Base-by-base conservation (phyloP, 257 asterid species). In the Leonotis leonurus region DNA sequence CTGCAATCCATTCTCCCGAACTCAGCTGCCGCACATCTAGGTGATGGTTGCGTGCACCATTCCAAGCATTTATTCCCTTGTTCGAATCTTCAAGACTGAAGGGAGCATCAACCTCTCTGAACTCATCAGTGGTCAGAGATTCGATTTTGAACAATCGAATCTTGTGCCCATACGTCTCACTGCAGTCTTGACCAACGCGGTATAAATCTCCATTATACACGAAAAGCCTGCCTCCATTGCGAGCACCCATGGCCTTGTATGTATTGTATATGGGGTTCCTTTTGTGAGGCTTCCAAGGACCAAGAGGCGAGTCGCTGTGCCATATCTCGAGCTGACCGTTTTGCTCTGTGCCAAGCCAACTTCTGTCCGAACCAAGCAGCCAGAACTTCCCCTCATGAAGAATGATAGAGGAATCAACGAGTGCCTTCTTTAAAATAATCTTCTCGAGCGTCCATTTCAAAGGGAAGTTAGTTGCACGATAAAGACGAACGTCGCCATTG, bases 141-240 rank as follows among this genome's bases (percentile, higher is more conserved):
- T 81, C 83, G 1, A 93, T 64, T 68, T 67, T 80, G 71, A 93
- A 93, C 26, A 87, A 75, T 39, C 89, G 96, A 43, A 76, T 60
- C 11, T 73, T 74, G 18, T 60, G 82, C 58, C 96, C 97, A 8
- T 89, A 89, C 1, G 97, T 85, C 20, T 78, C 82, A 2, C 96
- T 89, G 52, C 88, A 87, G 74, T 89, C 99, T 78, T 93, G 99
- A 70, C 96, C 99, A 2, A 79, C 44, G n/a, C 99, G 96, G 49
- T 89, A 84, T 51, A 93, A 85, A 67, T 82, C 54, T 20, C 90
- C 92, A 0, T 83, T 52, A 18, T 89, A 77, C 25, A 75, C 41
- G 53, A 93, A 87, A 4, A 97, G 99, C 59, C 99, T 72, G 52
- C 99, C 99, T 32, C 96, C 99, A 27, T 84, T 93, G 14, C 97